Conservation (phyloP, 192 early-diverging fungal genomes). For the Lobulomyces angularis region DNA sequence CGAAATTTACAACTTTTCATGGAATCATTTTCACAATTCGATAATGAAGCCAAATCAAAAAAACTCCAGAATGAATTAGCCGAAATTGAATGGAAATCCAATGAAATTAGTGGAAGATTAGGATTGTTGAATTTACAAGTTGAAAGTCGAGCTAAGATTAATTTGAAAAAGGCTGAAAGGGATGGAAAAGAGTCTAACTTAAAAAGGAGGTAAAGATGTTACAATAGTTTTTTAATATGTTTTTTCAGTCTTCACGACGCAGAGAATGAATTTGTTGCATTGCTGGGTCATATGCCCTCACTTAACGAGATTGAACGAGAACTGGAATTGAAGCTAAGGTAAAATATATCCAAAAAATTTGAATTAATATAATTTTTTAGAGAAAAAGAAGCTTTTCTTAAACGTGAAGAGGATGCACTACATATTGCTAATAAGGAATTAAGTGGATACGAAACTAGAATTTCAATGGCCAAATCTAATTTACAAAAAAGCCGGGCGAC, state of each 20-base stretch:
- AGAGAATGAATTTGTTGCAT: neutral
- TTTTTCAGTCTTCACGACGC: constrained; percentile 4
- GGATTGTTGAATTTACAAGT: constrained; percentile 41
- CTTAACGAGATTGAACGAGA: neutral
- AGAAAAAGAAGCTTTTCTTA: constrained; percentile 14
- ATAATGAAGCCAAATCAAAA: constrained; percentile 1
- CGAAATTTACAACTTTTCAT: too few species aligned
- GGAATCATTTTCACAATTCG: too few species aligned
- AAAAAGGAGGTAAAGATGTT: constrained; percentile 4
- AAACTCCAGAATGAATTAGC: constrained; percentile 4
- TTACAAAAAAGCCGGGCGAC: constrained; percentile 7
- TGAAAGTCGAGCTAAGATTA: constrained; percentile 49
- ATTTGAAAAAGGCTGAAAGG: constrained; percentile 38
- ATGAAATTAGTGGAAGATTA: too few species aligned
- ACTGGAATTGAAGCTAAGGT: constrained; percentile 4
- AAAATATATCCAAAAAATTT: constrained; percentile 10
- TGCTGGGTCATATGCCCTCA: neutral
- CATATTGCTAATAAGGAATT: too few species aligned
- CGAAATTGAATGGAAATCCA: too few species aligned
- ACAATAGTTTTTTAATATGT: neutral
- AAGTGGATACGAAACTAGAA: constrained; percentile 13
- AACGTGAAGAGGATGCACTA: too few species aligned
- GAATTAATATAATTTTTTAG: too few species aligned
- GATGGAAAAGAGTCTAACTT: constrained; percentile 11
- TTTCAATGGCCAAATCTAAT: constrained; percentile 3